Base-by-base conservation (phyloP, 2,329 filamentous ascomycete genomes). In the Sclerotinia minor region DNA sequence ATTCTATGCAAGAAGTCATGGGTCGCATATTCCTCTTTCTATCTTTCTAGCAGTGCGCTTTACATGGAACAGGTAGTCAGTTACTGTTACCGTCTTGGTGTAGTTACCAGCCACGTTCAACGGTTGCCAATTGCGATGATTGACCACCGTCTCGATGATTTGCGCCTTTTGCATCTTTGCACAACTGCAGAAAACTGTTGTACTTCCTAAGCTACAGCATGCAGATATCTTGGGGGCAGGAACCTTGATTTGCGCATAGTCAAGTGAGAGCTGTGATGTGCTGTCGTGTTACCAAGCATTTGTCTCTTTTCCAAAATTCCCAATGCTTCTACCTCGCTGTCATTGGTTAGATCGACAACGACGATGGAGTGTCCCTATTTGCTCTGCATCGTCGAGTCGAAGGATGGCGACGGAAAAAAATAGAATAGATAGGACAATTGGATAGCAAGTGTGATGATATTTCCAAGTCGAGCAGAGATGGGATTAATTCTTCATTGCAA, bases 101-200 rank as follows among this genome's bases (percentile, higher is more conserved):
- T 67, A 67, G 64, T 67, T 45, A 61, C 55, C 55, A 66, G 64
- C 57, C 64, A 61, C 47, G 19, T 47, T 15, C 50, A 53, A 67
- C 55, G 64, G 32, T 53, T 3, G 52, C 38, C 19, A 45, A 54
- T 52, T 61, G 54, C 19, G 64, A 67, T 32, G 26, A 44, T 55
- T 35, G 26, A 47, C 35, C 15, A 57, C 29, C 50, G 21, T 32
- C 59, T 61, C 45, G 45, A 61, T 26, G 44, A 50, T 38, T 38
- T 50, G 21, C 21, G 52, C 52, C 26, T 54, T 54, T 54, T 54
- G 52, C 47, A 61, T 45, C 32, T 67, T 32, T 45, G 35, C 64
- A 55, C 21, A 38, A 21, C 45, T 49, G 29, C 29, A 32, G 45
- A 61, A 38, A 38, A 61, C 35, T 44, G 64, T 26, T 61, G 41